A percentile compares a stretch with the other conserved stretches of the same genome.
Conservation (phyloP, 106 monocot genomes). For the Agapanthus africanus region DNA sequence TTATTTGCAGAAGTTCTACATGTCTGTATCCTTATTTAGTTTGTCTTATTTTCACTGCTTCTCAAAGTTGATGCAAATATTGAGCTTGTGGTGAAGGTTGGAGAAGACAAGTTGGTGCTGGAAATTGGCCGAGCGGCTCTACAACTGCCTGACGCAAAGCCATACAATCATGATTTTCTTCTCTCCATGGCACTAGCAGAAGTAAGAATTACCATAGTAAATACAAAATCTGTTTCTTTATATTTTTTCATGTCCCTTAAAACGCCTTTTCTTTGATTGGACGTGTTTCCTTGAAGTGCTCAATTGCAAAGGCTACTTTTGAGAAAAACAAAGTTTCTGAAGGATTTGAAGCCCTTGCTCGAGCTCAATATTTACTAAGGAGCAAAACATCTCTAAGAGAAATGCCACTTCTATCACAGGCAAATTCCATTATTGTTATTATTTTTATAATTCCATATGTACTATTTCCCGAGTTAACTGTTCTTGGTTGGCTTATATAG, state of each 20-base stretch:
- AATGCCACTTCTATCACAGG: conserved; percentile 78
- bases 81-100: conserved; percentile 49
- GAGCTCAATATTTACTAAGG: conserved; percentile 76
- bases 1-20: not conserved
- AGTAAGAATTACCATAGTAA: conserved; percentile 40
- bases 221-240: too few species aligned
- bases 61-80: not conserved
- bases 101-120: conserved; percentile 78
- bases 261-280: not conserved
- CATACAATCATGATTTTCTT: conserved; percentile 84
- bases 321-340: conserved; percentile 82
- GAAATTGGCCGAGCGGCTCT: conserved; percentile 71
- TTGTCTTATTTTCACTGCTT: not conserved
- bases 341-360: conserved; percentile 97
- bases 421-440: too few species aligned
- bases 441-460: too few species aligned
- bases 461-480: too few species aligned
- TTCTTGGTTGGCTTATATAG: conserved; percentile 29
- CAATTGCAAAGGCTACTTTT: conserved; percentile 79
- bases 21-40: not conserved
- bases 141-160: conserved; percentile 58
- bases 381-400: conserved; percentile 64
- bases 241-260: conserved; percentile 8
- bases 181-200: conserved; percentile 91
- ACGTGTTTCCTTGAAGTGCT: conserved; percentile 48